phyloP scores from a whole-genome alignment of 2,329 filamentous ascomycete species.

The Colletotrichum viniferum region DNA sequence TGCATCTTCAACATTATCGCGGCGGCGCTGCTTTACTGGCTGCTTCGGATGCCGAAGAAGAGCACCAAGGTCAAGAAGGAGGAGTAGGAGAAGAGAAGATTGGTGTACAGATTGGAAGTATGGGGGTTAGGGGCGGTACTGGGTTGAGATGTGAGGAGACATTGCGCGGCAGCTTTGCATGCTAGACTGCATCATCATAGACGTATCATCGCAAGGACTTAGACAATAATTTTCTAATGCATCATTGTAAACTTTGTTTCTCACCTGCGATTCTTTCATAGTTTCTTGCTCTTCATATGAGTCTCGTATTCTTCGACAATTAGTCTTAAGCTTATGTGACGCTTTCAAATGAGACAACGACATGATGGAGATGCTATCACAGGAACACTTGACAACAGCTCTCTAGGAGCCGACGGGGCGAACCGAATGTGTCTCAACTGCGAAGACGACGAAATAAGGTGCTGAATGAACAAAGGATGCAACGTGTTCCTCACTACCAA shows the following conservation, averaged over 20 bases:
- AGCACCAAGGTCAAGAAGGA: not conserved
- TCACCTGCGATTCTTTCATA: not conserved
- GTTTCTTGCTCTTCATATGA: not conserved
- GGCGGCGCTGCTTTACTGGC: constrained; percentile 53
- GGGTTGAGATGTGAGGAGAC: not conserved
- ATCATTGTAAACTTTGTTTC: not conserved
- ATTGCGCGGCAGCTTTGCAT: not conserved
- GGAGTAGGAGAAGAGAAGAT: too few relatives aligned
- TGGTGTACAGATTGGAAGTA: too few relatives aligned
- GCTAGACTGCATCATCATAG: not conserved
- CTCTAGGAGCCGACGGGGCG: accelerated
- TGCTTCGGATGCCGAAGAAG: constrained; percentile 35
- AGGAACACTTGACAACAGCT: accelerated
- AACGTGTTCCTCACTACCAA: not conserved
- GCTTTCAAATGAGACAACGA: not conserved
- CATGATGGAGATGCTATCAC: too few relatives aligned
- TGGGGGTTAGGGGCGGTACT: not conserved
- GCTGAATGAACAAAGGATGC: not conserved
- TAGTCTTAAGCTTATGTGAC: not conserved
- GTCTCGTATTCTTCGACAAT: accelerated
- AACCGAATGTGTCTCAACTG: not conserved
- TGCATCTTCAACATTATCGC: constrained; percentile 52
- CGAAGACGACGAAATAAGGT: not conserved
- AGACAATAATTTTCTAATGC: not conserved
- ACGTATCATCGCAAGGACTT: not conserved